Conservation (phyloP, 2,329 filamentous ascomycete species). For the Colletotrichum lentis region DNA sequence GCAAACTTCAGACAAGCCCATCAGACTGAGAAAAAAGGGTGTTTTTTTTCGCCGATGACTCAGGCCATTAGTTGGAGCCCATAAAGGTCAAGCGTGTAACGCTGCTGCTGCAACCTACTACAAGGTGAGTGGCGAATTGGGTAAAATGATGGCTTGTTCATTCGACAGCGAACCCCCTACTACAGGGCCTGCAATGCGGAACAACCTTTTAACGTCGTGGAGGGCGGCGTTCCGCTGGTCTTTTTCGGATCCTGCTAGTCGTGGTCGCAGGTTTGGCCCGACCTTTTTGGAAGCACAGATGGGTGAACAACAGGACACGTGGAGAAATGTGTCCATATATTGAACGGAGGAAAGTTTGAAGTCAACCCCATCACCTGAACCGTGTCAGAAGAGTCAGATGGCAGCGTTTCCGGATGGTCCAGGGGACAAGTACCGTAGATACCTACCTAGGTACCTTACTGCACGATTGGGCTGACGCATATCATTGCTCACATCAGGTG, state of each 20-base stretch:
- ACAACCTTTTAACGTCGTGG: slow-evolving; percentile 2
- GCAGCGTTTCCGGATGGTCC: neutral
- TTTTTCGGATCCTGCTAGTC: neutral
- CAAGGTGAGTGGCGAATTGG: too few relatives aligned
- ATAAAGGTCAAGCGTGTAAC: too few relatives aligned
- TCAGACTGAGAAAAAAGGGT: too few relatives aligned
- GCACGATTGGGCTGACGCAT: neutral
- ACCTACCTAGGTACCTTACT: neutral
- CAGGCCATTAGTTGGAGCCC: too few relatives aligned
- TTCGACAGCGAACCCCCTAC: neutral
- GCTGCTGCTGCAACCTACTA: neutral
- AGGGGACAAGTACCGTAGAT: neutral
- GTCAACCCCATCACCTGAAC: too few relatives aligned
- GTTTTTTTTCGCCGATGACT: too few relatives aligned
- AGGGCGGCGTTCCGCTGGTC: slow-evolving; percentile 25
- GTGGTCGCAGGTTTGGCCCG: neutral
- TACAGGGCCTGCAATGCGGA: neutral
- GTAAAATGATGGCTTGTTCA: neutral
- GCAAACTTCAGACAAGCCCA: neutral
- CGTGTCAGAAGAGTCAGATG: neutral
- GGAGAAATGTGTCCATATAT: neutral
- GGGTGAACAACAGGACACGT: neutral
- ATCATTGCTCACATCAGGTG: neutral
- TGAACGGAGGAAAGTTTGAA: neutral
- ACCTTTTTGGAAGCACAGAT: neutral